phyloP scores from a whole-genome alignment of 148 eudicot species.

The Rhododendron mucronatum region DNA sequence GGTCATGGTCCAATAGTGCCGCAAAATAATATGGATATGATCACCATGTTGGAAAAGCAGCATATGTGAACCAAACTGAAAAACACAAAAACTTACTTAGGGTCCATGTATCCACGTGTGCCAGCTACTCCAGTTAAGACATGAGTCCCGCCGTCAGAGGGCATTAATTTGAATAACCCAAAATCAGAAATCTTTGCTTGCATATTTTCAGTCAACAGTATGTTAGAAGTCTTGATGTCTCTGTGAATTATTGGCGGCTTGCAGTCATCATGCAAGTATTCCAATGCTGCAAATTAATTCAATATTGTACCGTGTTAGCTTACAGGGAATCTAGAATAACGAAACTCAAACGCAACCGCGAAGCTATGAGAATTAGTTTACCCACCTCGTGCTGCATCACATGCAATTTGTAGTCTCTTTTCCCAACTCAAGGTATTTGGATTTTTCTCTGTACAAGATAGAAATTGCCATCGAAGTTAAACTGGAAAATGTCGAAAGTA shows the following conservation, averaged over 20 bases:
- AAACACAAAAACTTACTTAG: not conserved
- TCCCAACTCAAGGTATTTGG: not conserved
- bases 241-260: constrained; percentile 14
- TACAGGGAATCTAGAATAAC: not conserved
- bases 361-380: not conserved
- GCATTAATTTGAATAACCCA: not conserved
- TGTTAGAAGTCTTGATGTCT: constrained; percentile 10
- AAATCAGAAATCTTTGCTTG: constrained; percentile 7
- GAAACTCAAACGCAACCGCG: not conserved
- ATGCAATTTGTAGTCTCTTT: not conserved
- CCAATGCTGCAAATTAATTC: not conserved
- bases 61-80: not conserved
- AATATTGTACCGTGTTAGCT: not conserved
- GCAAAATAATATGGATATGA: not conserved
- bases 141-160: not conserved
- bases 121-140: constrained; percentile 5
- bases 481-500: not conserved
- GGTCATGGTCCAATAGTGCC: not conserved
- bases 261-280: not conserved
- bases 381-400: not conserved
- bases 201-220: not conserved
- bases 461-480: not conserved
- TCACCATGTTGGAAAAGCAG: not conserved
- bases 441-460: not conserved
- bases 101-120: not conserved